Percentiles rank a stretch among this genome's conserved stretches.
Conservation (phyloP, 441 rosid species). For the Dalechampia spathulata region DNA sequence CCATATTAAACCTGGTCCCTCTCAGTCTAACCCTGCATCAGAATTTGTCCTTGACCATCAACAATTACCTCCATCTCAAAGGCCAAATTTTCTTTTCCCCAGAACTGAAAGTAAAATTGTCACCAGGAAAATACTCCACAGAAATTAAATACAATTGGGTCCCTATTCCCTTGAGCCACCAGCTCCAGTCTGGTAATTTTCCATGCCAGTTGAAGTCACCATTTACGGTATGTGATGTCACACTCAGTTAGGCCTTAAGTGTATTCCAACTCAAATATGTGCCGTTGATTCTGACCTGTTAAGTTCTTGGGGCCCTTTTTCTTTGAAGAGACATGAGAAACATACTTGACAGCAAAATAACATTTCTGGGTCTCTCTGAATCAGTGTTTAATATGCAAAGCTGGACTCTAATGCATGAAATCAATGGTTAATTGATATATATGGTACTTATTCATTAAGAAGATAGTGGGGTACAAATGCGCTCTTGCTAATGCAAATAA, state of each 20-base stretch:
- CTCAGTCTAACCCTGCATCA: not conserved
- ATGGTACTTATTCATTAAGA: no score
- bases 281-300: not conserved
- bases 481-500: not conserved
- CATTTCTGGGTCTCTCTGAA: constrained; percentile 5
- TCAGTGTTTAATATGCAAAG: constrained; percentile 2
- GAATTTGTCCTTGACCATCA: not conserved
- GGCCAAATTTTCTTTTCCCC: not conserved
- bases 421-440: not conserved
- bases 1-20: not conserved
- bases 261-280: not conserved
- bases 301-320: not conserved
- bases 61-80: not conserved
- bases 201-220: constrained; percentile 6
- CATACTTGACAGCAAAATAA: not conserved
- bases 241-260: constrained; percentile 10
- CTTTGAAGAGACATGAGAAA: not conserved
- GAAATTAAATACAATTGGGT: constrained; percentile 15
- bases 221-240: constrained; percentile 12
- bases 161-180: constrained; percentile 12
- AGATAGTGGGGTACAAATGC: not conserved
- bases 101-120: not conserved
- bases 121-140: not conserved
- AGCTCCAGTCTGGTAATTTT: not conserved
- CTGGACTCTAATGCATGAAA: constrained; percentile 5